Base-by-base conservation (phyloP, 129 eudicot genomes). In the Scalesia atractyloides region DNA sequence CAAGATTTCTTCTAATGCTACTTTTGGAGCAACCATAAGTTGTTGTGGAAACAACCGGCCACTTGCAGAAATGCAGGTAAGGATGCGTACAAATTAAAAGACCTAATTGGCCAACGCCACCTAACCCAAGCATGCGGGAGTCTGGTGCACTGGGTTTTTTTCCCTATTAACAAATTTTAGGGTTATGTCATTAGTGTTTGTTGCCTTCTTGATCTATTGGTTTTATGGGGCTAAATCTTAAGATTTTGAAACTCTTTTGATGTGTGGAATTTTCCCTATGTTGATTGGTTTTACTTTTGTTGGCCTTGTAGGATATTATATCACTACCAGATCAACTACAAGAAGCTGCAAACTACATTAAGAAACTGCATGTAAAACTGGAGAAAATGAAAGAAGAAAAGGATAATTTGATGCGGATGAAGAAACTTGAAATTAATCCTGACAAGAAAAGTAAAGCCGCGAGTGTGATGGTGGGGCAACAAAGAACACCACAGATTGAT, bases 281-380 rank as follows among this genome's bases (percentile, higher is more conserved):
- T 51, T 53, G 9, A 52, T 8, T 57, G 20, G 16, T 52, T 61
- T 44, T 44, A 53, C 50, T 63, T 15, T 57, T 37, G 33, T 53
- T 6, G 15, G 43, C 71, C 10, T 66, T 70, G 76, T 74, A 89
- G 98, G 88, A 84, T 49, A 66, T 14, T 10, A 19, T 52, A 63
- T 88, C 98, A 47, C 51, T 92, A 34, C 84, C 90, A 3, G 98
- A 89, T 80, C 98, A 87, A 69, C 71, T 92, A 70, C 89, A 84
- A 1, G 96, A 75, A 67, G 96, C 98, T 17, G 84, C 86, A 44
- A 87, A 80, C 20, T 89, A 92, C 86, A 89, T 92, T 54, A 89
- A 82, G 85, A 82, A 81, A 22, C 52, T 85, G 48, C 89, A 85
- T 19, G 66, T 61, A 26, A 79, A 87, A 16, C 33, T 92, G 72